Base-by-base conservation (phyloP, 1,284 basidiomycete species). In the Sporisorium exsertum region DNA sequence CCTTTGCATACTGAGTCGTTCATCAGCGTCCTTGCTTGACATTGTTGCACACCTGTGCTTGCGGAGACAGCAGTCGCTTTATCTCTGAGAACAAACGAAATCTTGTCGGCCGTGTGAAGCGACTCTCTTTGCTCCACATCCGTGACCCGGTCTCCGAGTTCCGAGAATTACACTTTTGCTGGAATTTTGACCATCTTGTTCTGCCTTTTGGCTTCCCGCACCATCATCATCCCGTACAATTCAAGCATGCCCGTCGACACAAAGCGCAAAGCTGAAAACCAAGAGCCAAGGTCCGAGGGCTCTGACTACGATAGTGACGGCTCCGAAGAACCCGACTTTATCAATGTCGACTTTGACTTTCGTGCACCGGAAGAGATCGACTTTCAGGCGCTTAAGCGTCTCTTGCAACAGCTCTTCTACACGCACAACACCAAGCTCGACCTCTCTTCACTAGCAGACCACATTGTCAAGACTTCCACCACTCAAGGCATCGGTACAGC, bases 341-440 rank as follows among this genome's bases (percentile, higher is more conserved):
- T 84, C 78, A 83, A 84, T 64, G 83, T 84, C 63, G 78, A 81
- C 55, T 84, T 84, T 52, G 81, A 83, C 69, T 84, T 84, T 35
- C 70, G 65, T 5, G 70, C 82, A 7, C 82, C 82, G 10, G 64
- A 67, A 42, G 79, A 81, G 54, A 77, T 80, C 55, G 83, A 84
- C 58, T 77, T 72, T 27, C 80, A 72, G 43, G 82, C 83, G 9
- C 58, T 84, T 26, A 81, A 80, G 59, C 72, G 83, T 2, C 81
- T 84, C 26, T 62, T 81, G 62, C 80, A 82, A 54, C 83, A 84
- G 69, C 80, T 84, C 26, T 84, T 80, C 64, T 82, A 82, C 59
- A 84, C 83, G n/a, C 80, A 84, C 70, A 72, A 81, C 24, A 72
- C 75, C 45, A 72, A 79, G 32, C 54, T 84, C 32, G 71, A 84